phyloP scores from a whole-genome alignment of 2,329 filamentous ascomycete species.

The Diplodia intermedia region DNA sequence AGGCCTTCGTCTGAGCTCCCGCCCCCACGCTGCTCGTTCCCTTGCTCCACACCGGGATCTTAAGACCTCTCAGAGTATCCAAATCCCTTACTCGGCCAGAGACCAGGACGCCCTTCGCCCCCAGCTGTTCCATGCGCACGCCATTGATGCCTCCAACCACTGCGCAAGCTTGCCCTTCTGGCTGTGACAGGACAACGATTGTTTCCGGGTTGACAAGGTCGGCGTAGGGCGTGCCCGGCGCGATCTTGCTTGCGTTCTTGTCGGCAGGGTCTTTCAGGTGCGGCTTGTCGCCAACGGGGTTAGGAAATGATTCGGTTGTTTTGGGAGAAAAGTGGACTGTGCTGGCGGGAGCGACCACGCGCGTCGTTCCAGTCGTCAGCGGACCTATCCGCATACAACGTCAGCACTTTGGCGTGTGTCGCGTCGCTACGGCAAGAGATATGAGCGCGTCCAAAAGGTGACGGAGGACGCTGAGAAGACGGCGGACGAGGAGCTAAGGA shows the following conservation, averaged over 20 bases:
- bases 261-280: slow-evolving; percentile 15
- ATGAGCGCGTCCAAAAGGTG: background rate
- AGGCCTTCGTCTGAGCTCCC: slow-evolving; percentile 63
- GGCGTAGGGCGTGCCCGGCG: slow-evolving; percentile 69
- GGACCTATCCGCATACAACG: slow-evolving; percentile 37
- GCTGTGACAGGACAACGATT: slow-evolving; percentile 72
- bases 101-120: slow-evolving; percentile 68
- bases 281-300: slow-evolving; percentile 16
- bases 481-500: background rate
- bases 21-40: slow-evolving; percentile 65
- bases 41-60: slow-evolving; percentile 61
- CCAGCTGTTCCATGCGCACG: slow-evolving; percentile 68
- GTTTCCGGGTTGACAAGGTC: slow-evolving; percentile 67
- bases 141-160: slow-evolving; percentile 81
- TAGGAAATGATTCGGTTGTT: slow-evolving; percentile 47
- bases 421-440: background rate
- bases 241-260: slow-evolving; percentile 57
- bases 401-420: background rate
- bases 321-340: slow-evolving; percentile 70
- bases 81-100: slow-evolving; percentile 73
- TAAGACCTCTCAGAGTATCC: slow-evolving; percentile 61
- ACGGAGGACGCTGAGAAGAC: background rate
- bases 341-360: slow-evolving; percentile 61
- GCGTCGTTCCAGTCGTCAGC: slow-evolving; percentile 39
- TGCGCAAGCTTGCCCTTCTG: slow-evolving; percentile 69